Conservation (phyloP, 768 basidiomycete genomes). For the Fomitopsis pulvina region DNA sequence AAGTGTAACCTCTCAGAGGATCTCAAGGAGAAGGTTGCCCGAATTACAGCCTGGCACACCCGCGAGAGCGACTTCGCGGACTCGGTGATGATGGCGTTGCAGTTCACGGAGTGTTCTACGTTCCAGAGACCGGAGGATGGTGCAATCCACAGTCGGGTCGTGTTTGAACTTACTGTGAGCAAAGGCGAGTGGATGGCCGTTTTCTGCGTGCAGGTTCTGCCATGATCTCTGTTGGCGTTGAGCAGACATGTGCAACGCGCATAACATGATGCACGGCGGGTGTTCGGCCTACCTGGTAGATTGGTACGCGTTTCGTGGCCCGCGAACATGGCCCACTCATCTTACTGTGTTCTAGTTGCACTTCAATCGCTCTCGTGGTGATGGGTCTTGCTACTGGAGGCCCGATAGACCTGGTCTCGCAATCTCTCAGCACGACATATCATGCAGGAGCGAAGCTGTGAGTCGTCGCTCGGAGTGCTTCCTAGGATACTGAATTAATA, state of each 20-base stretch:
- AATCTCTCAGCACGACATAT: conserved; percentile 12
- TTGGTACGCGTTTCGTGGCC: conserved; percentile 6
- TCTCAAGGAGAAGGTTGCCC: conserved; percentile 47
- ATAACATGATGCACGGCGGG: conserved; percentile 13
- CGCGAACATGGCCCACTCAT: background rate
- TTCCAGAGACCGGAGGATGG: conserved; percentile 11
- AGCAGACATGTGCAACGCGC: conserved; percentile 13
- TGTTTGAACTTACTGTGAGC: conserved; percentile 8
- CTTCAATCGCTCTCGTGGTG: conserved; percentile 10
- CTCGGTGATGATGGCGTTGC: background rate
- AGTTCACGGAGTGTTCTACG: conserved; percentile 6
- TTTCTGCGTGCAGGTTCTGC: background rate
- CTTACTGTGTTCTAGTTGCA: conserved; percentile 6
- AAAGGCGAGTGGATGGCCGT: conserved; percentile 3
- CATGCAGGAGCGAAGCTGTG: conserved; percentile 8
- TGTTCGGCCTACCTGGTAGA: conserved; percentile 15
- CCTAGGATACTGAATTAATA: background rate
- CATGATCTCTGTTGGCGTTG: background rate
- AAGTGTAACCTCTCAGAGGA: conserved; percentile 45
- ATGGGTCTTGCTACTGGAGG: conserved; percentile 6
- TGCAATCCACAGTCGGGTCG: conserved; percentile 9
- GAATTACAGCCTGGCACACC: conserved; percentile 19
- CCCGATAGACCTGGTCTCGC: conserved; percentile 12
- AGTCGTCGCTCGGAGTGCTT: background rate
- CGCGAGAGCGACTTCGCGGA: background rate